Evolutionary conservation across 305 asterid genomes (phyloP).

Genomic region (Fraxinus paxiana): DNA sequence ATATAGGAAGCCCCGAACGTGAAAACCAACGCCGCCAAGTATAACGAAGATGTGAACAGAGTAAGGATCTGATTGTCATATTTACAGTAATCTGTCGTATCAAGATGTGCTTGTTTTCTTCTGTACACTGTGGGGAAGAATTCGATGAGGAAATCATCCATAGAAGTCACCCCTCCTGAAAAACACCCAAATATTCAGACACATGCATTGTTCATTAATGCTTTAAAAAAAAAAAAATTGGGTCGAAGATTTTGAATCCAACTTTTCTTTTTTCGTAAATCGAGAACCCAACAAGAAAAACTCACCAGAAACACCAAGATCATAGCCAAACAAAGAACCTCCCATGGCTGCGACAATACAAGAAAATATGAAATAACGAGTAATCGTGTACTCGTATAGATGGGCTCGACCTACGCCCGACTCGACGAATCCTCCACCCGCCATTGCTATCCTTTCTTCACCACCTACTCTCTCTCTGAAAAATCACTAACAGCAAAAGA

Average conservation of each 20-base stretch:
- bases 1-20: conserved; percentile 64
- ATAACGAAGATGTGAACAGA: conserved; percentile 73
- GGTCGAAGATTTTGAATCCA: background rate
- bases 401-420: conserved; percentile 60
- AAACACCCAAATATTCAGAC: background rate
- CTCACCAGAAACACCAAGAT: conserved; percentile 85
- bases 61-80: conserved; percentile 60
- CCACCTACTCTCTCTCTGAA: background rate
- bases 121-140: conserved; percentile 51
- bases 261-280: background rate
- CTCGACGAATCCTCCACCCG: conserved; percentile 60
- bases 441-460: conserved; percentile 37
- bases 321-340: conserved; percentile 81
- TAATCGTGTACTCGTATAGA: conserved; percentile 63
- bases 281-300: background rate
- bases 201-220: background rate
- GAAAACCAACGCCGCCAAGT: conserved; percentile 59
- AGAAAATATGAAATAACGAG: conserved; percentile 59
- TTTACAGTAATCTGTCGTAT: conserved; percentile 68
- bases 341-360: conserved; percentile 73
- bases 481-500: background rate
- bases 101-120: conserved; percentile 47
- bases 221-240: background rate
- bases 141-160: conserved; percentile 68
- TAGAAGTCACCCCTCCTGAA: conserved; percentile 86